Evolutionary conservation across 176 grass and related monocot genomes (phyloP).

Genomic region (Zoysia pacifica): DNA sequence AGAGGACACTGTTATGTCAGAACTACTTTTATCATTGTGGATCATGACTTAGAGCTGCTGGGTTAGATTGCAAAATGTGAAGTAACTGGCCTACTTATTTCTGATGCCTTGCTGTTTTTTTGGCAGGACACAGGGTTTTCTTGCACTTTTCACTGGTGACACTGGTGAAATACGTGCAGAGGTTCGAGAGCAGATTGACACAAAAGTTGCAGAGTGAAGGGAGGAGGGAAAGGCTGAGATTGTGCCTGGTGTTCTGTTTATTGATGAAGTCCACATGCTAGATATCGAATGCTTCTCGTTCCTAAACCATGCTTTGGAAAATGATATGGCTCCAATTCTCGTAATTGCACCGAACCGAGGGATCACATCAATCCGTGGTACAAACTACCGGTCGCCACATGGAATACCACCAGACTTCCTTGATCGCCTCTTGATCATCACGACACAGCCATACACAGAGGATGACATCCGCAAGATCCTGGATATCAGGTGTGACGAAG

Average conservation of each 20-base stretch:
- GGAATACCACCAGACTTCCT: constrained; percentile 93
- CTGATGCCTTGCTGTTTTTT: constrained; percentile 25
- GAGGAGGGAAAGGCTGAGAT: constrained; percentile 99
- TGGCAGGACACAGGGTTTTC: constrained; percentile 87
- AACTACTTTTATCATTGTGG: background rate
- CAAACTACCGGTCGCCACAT: constrained; percentile 82
- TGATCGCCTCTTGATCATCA: constrained; percentile 73
- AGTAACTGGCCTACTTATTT: background rate
- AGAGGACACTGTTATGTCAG: background rate
- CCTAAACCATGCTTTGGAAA: constrained; percentile 83
- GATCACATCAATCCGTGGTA: constrained; percentile 86
- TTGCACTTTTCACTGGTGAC: constrained; percentile 95
- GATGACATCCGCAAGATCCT: constrained; percentile 84
- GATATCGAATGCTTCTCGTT: constrained; percentile 97
- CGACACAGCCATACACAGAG: constrained; percentile 65
- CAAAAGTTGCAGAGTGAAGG: constrained; percentile 91
- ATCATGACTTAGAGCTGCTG: background rate
- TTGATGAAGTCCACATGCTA: constrained; percentile 97
- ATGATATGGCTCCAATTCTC: constrained; percentile 91
- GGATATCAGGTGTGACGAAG: constrained; percentile 76
- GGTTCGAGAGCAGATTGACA: constrained; percentile 90
- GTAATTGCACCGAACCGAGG: constrained; percentile 88
- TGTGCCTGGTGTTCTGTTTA: constrained; percentile 85
- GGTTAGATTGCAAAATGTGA: background rate
- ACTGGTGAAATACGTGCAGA: constrained; percentile 95